phyloP scores from a whole-genome alignment of 306 rosid genomes.

The Albizia julibrissin region DNA sequence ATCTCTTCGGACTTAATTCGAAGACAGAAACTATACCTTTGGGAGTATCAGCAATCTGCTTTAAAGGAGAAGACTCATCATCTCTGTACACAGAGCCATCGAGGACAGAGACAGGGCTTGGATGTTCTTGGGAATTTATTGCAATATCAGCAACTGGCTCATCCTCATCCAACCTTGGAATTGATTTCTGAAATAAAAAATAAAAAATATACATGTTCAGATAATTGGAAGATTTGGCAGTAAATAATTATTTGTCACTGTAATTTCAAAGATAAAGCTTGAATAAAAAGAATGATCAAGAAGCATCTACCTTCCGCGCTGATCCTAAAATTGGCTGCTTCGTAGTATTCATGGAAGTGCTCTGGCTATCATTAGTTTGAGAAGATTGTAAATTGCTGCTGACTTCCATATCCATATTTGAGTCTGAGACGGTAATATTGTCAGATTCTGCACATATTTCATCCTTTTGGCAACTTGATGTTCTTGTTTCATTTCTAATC shows the following conservation, averaged over 20 bases:
- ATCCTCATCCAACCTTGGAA: slow-evolving; percentile 51
- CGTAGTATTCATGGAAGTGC: slow-evolving; percentile 52
- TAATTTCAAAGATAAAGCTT: slow-evolving; percentile 6
- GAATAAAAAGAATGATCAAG: slow-evolving; percentile 33
- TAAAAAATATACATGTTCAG: slow-evolving; percentile 18
- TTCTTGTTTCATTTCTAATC: slow-evolving; percentile 62
- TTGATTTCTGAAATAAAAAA: slow-evolving; percentile 52
- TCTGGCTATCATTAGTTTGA: slow-evolving; percentile 45
- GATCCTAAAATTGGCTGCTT: slow-evolving; percentile 49
- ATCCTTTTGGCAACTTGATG: slow-evolving; percentile 64
- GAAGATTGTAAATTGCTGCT: slow-evolving; percentile 45
- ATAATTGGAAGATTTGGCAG: slow-evolving; percentile 5
- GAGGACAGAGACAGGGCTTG: slow-evolving; percentile 86
- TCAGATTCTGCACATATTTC: slow-evolving; percentile 56
- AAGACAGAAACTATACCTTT: slow-evolving; percentile 54
- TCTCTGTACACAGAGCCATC: slow-evolving; percentile 67
- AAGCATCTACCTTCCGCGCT: slow-evolving; percentile 53
- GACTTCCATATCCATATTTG: slow-evolving; percentile 57
- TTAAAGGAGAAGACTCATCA: slow-evolving; percentile 58
- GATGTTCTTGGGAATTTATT: slow-evolving; percentile 58
- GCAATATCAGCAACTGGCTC: slow-evolving; percentile 58
- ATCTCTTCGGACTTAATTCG: slow-evolving; percentile 1
- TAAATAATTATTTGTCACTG: not conserved
- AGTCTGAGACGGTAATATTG: slow-evolving; percentile 31
- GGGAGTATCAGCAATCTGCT: slow-evolving; percentile 50